These are phyloP conservation scores for Oligophagozyma castellii DNA, from an alignment of 1,139 yeast species.

Conservation along the genomic window DNA sequence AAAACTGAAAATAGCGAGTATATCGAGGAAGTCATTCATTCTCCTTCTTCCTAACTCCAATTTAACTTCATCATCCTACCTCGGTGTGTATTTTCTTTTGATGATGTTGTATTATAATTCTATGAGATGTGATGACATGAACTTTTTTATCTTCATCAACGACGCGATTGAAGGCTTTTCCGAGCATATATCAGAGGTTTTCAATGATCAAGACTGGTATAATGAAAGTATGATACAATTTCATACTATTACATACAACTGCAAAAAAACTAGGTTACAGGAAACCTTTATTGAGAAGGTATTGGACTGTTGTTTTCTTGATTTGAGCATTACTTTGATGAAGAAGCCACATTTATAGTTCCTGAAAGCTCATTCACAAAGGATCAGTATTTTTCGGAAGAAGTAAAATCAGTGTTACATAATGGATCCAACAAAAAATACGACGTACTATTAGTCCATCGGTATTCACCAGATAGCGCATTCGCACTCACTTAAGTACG, in stretches of 20 bases:
- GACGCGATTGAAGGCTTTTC: constrained; percentile 9
- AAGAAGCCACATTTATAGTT: constrained; percentile 17
- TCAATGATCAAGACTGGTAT: constrained; percentile 13
- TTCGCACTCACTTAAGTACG: not conserved
- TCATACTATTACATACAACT: too few species aligned
- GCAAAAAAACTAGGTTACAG: too few species aligned
- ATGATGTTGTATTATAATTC: constrained; percentile 11
- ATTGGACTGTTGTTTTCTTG: constrained; percentile 7
- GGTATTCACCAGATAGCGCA: constrained; percentile 2
- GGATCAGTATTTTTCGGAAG: constrained; percentile 13
- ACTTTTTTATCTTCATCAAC: constrained; percentile 13
- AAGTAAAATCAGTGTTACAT: constrained; percentile 11
- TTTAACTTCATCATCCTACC: constrained; percentile 17
- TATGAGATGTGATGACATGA: constrained; percentile 6
- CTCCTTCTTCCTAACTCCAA: constrained; percentile 15
- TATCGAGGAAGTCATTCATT: constrained; percentile 11
- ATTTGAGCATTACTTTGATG: too few species aligned
- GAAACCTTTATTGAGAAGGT: constrained; percentile 12
- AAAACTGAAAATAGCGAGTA: constrained; percentile 12
- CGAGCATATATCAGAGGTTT: constrained; percentile 7
- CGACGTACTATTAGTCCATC: constrained; percentile 15
- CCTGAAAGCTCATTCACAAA: constrained; percentile 13
- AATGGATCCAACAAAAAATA: constrained; percentile 15
- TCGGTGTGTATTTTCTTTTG: constrained; percentile 15
- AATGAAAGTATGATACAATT: too few species aligned